Evolutionary conservation across 2,329 filamentous ascomycete species (phyloP).

Genomic region (Paracoccidioides lutzii): DNA sequence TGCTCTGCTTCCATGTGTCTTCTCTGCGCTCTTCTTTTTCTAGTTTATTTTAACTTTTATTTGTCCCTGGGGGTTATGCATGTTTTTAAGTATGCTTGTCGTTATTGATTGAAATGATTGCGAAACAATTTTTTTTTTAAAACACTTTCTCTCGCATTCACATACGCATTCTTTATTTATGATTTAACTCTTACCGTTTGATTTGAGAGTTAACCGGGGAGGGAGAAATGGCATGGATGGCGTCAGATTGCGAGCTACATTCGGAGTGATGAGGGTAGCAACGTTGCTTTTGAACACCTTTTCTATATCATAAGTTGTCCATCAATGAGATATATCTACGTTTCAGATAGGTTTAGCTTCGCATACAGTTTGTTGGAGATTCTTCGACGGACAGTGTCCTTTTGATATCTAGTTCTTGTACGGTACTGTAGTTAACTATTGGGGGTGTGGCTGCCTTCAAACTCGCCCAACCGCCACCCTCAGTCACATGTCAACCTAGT

Average conservation of each 20-base stretch:
- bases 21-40: neutral
- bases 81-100: constrained; percentile 4
- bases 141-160: neutral
- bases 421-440: too few relatives aligned
- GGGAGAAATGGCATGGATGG: neutral
- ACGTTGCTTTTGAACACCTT: neutral
- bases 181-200: neutral
- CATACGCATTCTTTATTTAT: neutral
- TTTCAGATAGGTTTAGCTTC: too few relatives aligned
- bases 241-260: neutral
- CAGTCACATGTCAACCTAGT: neutral
- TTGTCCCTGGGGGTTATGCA: constrained; percentile 1
- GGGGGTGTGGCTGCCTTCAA: too few relatives aligned
- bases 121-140: neutral
- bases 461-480: too few relatives aligned
- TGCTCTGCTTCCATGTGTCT: neutral
- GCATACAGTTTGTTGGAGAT: too few relatives aligned
- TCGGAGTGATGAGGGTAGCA: too few relatives aligned
- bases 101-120: neutral
- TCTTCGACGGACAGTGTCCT: too few relatives aligned
- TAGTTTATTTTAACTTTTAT: neutral
- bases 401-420: too few relatives aligned
- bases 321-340: neutral
- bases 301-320: neutral
- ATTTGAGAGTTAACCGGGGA: neutral